A percentile compares a stretch with the other conserved stretches of the same genome.
These are phyloP conservation scores for Xanthoconium separans DNA, from an alignment of 1,284 basidiomycete species.

Conservation along the genomic window DNA sequence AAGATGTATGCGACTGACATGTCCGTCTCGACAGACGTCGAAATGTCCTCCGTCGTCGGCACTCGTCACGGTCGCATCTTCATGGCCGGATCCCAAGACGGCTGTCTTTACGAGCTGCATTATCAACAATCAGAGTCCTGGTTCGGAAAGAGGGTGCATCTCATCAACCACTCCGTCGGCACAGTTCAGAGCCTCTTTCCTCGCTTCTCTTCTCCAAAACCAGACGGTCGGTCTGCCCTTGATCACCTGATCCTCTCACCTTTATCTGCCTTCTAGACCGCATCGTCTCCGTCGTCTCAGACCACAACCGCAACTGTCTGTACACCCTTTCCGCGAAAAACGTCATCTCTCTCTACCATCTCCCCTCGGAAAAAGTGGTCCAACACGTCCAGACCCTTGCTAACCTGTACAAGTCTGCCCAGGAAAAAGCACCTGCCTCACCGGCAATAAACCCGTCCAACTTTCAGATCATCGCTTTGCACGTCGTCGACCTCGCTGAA, in stretches of 20 bases:
- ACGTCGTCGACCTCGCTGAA: slow-evolving; percentile 61
- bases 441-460: slow-evolving; percentile 66
- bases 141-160: slow-evolving; percentile 84
- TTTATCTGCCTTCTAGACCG: slow-evolving; percentile 49
- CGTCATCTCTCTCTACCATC: slow-evolving; percentile 66
- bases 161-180: slow-evolving; percentile 80
- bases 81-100: slow-evolving; percentile 84
- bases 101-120: slow-evolving; percentile 89
- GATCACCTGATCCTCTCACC: neutral
- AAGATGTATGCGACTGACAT: slow-evolving; percentile 92
- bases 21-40: slow-evolving; percentile 72
- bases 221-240: slow-evolving; percentile 51
- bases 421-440: slow-evolving; percentile 74
- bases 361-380: slow-evolving; percentile 59
- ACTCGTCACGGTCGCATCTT: slow-evolving; percentile 88
- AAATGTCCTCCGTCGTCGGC: slow-evolving; percentile 82
- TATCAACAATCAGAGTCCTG: slow-evolving; percentile 92
- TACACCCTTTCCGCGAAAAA: slow-evolving; percentile 75
- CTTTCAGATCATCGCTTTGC: slow-evolving; percentile 65
- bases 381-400: slow-evolving; percentile 68
- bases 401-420: slow-evolving; percentile 66
- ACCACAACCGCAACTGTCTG: slow-evolving; percentile 64
- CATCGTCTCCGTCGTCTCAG: slow-evolving; percentile 65
- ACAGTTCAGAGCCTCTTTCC: slow-evolving; percentile 75
- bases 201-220: slow-evolving; percentile 54